phyloP scores from a whole-genome alignment of 768 basidiomycete genomes.

The Rhodotorula toruloides region DNA sequence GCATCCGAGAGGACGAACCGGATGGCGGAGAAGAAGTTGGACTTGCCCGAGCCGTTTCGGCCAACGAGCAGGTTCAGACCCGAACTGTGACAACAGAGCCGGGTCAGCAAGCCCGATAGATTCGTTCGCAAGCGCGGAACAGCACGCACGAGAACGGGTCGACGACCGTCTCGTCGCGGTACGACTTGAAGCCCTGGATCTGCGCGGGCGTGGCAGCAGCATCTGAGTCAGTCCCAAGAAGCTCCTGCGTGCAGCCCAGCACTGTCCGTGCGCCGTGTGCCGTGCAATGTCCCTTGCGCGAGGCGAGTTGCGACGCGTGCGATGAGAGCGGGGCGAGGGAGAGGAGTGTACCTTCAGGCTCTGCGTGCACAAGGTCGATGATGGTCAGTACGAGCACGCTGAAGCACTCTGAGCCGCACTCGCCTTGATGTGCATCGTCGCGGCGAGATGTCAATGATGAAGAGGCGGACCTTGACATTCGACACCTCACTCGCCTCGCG shows the following conservation, averaged over 20 bases:
- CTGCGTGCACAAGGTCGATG: background rate
- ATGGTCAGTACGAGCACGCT: background rate
- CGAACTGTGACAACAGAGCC: background rate
- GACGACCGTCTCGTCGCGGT: slow-evolving; percentile 55
- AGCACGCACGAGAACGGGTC: slow-evolving; percentile 68
- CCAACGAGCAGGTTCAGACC: slow-evolving; percentile 95
- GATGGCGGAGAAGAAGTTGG: slow-evolving; percentile 97
- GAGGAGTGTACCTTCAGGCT: slow-evolving; percentile 22
- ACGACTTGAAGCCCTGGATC: slow-evolving; percentile 97
- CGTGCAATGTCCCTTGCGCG: background rate
- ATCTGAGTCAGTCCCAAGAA: background rate
- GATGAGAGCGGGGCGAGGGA: background rate
- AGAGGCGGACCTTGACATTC: too few relatives aligned
- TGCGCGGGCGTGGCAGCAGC: slow-evolving; percentile 43
- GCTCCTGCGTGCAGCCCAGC: background rate
- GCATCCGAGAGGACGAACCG: slow-evolving; percentile 97
- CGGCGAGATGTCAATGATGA: too few relatives aligned
- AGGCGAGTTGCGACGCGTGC: background rate
- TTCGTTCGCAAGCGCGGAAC: background rate
- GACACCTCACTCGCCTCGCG: too few relatives aligned
- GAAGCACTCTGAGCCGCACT: background rate
- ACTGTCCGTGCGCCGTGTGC: background rate
- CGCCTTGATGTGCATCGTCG: slow-evolving; percentile 11
- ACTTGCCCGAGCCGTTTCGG: slow-evolving; percentile 95
- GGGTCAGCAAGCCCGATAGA: background rate